These are phyloP conservation scores for Calamus simplicifolius DNA, from an alignment of 176 grass and related monocot genomes.

Conservation along the genomic window DNA sequence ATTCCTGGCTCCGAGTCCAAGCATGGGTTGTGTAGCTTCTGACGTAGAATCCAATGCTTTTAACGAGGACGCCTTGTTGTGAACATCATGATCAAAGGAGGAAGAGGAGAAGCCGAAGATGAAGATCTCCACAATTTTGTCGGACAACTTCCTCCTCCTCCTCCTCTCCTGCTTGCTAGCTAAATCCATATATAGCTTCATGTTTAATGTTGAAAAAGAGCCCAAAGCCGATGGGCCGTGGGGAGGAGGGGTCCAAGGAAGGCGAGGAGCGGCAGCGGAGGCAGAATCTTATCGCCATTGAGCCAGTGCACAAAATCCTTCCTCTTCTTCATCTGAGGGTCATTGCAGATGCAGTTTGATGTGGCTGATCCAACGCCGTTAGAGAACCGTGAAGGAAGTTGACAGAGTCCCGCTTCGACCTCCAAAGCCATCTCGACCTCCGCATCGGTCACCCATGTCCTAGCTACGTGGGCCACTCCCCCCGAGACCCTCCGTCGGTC, in stretches of 20 bases:
- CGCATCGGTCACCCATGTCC: too few species aligned
- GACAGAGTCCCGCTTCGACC: too few species aligned
- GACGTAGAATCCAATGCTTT: constrained; percentile 30
- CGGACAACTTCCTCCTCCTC: background rate
- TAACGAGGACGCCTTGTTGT: constrained; percentile 21
- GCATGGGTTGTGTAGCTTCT: constrained; percentile 34
- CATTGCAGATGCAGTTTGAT: too few species aligned
- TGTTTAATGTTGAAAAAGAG: background rate
- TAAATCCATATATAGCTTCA: constrained; percentile 11
- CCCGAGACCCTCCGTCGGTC: too few species aligned
- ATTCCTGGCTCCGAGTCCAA: constrained; percentile 32
- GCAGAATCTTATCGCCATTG: constrained; percentile 37
- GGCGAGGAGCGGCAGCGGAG: constrained; percentile 10
- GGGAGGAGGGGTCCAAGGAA: constrained; percentile 51
- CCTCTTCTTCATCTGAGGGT: background rate
- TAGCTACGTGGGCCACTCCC: too few species aligned
- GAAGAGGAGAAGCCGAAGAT: constrained; percentile 4
- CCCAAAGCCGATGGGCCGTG: background rate
- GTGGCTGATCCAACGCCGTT: too few species aligned
- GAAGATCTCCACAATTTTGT: background rate
- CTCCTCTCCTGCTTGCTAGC: constrained; percentile 16
- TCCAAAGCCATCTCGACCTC: too few species aligned
- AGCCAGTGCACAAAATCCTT: constrained; percentile 36
- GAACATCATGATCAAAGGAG: constrained; percentile 10
- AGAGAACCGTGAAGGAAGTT: too few species aligned